These are phyloP conservation scores for Syzygium aromaticum DNA, from an alignment of 345 rosid genomes.

Conservation along the genomic window DNA sequence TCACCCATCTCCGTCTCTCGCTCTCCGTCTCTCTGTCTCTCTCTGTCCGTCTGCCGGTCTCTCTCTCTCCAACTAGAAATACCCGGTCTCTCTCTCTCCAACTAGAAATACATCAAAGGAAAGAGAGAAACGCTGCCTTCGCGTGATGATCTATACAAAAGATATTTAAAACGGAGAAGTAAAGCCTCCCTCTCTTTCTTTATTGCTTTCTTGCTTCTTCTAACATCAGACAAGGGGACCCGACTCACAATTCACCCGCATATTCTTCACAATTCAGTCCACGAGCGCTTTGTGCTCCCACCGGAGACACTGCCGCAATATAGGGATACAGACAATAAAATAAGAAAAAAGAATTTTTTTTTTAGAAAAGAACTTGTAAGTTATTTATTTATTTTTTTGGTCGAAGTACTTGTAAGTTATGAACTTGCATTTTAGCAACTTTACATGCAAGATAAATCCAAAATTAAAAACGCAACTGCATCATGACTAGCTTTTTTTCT, in stretches of 20 bases:
- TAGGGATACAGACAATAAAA: not conserved
- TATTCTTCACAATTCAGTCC: not conserved
- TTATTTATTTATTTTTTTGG: too few relatives aligned
- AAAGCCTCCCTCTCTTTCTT: not conserved
- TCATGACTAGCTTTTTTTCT: not conserved
- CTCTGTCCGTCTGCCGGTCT: too few relatives aligned
- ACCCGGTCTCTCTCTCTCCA: too few relatives aligned
- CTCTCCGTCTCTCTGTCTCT: too few relatives aligned
- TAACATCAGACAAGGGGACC: not conserved
- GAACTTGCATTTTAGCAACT: not conserved
- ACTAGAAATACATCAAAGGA: not conserved
- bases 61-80: not conserved
- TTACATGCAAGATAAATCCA: not conserved
- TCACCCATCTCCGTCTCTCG: not conserved
- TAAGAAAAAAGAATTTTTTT: too few relatives aligned
- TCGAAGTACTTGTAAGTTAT: too few relatives aligned
- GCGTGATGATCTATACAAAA: not conserved
- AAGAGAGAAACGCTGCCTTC: not conserved
- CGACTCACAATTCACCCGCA: not conserved
- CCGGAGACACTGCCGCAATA: not conserved
- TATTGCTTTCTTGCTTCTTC: not conserved
- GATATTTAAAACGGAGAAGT: not conserved
- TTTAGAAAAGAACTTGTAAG: too few relatives aligned
- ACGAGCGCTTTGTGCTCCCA: not conserved
- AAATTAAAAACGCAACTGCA: not conserved